Evolutionary conservation across 345 rosid genomes (phyloP).

Genomic region (Carallia pectinifolia): DNA sequence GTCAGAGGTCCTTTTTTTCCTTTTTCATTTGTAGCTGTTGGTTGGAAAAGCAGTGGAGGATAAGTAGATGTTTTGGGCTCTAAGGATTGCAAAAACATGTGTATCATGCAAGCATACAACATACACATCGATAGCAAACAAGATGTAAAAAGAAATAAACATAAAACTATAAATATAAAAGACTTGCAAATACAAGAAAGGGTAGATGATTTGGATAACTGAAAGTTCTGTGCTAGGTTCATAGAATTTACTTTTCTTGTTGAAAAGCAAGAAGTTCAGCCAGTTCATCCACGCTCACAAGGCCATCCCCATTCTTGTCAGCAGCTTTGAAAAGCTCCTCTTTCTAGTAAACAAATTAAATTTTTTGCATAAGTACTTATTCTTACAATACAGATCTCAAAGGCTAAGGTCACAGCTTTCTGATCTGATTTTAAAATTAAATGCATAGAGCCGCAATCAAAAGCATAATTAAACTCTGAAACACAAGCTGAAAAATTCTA

Average conservation of each 20-base stretch:
- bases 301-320: conserved; percentile 82
- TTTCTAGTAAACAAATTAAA: conserved; percentile 54
- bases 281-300: conserved; percentile 90
- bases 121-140: too few species aligned
- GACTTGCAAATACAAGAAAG: neutral
- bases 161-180: neutral
- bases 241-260: conserved; percentile 65
- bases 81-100: too few species aligned
- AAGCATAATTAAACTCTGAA: conserved; percentile 3
- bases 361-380: too few species aligned
- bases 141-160: too few species aligned
- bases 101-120: too few species aligned
- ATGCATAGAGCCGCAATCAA: neutral
- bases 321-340: conserved; percentile 89
- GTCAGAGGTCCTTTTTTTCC: too few species aligned
- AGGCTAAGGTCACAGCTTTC: conserved; percentile 1
- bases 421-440: neutral
- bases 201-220: neutral
- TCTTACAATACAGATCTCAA: too few species aligned
- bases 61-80: too few species aligned
- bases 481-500: conserved; percentile 7
- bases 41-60: too few species aligned
- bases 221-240: conserved; percentile 10
- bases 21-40: too few species aligned
- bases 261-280: conserved; percentile 84